Conservation (phyloP, 2,329 filamentous ascomycete species). For the Hyphodiscus sp. region DNA sequence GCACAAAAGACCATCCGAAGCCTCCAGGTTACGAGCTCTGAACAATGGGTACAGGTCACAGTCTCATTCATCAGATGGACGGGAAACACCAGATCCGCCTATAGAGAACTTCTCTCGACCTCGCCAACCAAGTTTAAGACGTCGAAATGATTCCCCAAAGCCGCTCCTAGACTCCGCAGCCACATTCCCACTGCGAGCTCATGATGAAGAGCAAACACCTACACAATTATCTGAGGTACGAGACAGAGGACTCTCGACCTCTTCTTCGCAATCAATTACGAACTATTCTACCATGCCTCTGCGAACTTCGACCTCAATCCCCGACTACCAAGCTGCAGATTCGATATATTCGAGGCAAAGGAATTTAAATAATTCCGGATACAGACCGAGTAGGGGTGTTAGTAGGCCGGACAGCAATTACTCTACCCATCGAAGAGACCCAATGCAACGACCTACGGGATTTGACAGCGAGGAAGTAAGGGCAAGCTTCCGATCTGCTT, state of each 20-base stretch:
- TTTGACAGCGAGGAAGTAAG: slow-evolving; percentile 37
- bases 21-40: slow-evolving; percentile 27
- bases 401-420: slow-evolving; percentile 24
- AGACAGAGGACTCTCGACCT: slow-evolving; percentile 26
- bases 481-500: slow-evolving; percentile 52
- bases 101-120: slow-evolving; percentile 28
- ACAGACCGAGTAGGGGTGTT: slow-evolving; percentile 16
- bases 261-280: slow-evolving; percentile 24
- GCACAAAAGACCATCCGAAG: slow-evolving; percentile 27
- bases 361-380: slow-evolving; percentile 23
- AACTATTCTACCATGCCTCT: slow-evolving; percentile 13
- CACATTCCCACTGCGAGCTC: slow-evolving; percentile 18
- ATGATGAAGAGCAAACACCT: slow-evolving; percentile 18
- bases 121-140: slow-evolving; percentile 22
- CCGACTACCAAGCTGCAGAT: slow-evolving; percentile 27
- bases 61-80: slow-evolving; percentile 21
- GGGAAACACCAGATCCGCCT: slow-evolving; percentile 17
- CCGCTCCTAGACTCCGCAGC: slow-evolving; percentile 16
- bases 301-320: slow-evolving; percentile 28
- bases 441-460: slow-evolving; percentile 16
- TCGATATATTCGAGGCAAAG: slow-evolving; percentile 25
- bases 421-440: slow-evolving; percentile 24
- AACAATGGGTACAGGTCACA: slow-evolving; percentile 27
- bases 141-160: slow-evolving; percentile 24
- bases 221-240: slow-evolving; percentile 13